These are phyloP conservation scores for Wickerhamiella occidentalis DNA, from an alignment of 805 yeast species.

Conservation along the genomic window DNA sequence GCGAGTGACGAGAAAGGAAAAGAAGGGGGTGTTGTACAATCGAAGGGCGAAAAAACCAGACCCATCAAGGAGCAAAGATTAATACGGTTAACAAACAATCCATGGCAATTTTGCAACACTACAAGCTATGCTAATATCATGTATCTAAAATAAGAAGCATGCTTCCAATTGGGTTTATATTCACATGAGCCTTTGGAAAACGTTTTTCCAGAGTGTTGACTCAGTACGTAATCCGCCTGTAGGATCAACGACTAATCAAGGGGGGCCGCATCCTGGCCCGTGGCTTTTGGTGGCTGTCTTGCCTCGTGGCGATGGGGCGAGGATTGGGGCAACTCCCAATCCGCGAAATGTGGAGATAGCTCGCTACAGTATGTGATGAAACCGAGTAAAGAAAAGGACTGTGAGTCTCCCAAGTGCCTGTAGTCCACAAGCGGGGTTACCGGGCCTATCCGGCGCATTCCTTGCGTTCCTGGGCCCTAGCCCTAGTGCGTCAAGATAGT, in stretches of 20 bases:
- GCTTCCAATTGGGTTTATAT: no score
- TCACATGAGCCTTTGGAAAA: no score
- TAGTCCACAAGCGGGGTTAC: neutral
- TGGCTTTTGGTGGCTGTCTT: conserved; percentile 2
- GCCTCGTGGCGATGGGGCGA: conserved; percentile 5
- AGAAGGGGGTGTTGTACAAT: neutral
- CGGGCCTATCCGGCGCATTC: neutral
- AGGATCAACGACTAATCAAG: conserved; percentile 1
- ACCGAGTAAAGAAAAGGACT: neutral
- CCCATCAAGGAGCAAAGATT: no score
- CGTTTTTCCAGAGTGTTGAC: neutral
- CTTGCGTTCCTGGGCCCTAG: neutral
- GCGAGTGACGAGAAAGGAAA: neutral
- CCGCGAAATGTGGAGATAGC: neutral
- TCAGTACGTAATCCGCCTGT: neutral
- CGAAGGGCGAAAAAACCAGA: neutral
- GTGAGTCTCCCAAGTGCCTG: neutral
- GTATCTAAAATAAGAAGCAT: no score
- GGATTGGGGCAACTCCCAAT: neutral
- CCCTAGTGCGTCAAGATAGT: conserved; percentile 4
- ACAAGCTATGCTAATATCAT: no score
- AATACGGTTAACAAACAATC: no score
- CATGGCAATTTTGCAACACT: no score
- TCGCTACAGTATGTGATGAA: neutral
- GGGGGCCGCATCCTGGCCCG: neutral